Evolutionary conservation across 306 rosid genomes (phyloP), one percentile per base, ranked within the genome.

Genomic region (Begonia loranthoides): DNA sequence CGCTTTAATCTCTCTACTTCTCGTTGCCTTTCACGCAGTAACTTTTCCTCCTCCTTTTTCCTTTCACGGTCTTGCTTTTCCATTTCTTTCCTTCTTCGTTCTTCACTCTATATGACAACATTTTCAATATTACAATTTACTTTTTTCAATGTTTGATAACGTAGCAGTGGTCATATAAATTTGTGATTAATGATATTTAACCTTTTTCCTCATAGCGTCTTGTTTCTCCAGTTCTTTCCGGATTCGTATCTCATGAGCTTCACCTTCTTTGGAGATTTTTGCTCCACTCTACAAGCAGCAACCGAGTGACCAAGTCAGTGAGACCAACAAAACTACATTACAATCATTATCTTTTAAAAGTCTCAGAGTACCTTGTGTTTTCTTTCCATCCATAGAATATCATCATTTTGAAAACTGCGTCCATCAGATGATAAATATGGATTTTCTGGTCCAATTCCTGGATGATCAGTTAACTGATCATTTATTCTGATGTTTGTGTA

Each of bases 1-100:
- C 95, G 94, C 73, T 66, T 86, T 50, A 70, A 70, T 73, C 93
- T 86, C 70, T 92, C 96, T 66, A 70, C 88, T 66, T 92, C 99
- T 45, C 88, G 77, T 40, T 73, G 99, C 69, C 70, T 83, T 70
- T 92, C 99, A 44, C 94, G 96, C 76, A 86, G 54, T 71, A 86
- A 61, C 74, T 87, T 78, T 76, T 92, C 99, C 79, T 92, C 99
- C 70, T 92, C 99, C 77, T 79, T 92, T 66, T 57, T 77, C 60
- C 99, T 86, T 67, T 92, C 99, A 39, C 93, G 94, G 61, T 80
- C 94, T 71, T 70, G 96, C 66, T 70, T 92, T 75, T 83, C 99
- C 79, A 76, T 73, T 68, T 92, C 99, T 75, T 83, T 92, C 75
- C 56, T 80, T 66, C 83, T 21, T 55, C 93, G 73, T 59, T 86